Percentiles rank a stretch among this genome's conserved stretches.
Evolutionary conservation across 129 eudicot genomes (phyloP).

Genomic region (Escallonia rubra): DNA sequence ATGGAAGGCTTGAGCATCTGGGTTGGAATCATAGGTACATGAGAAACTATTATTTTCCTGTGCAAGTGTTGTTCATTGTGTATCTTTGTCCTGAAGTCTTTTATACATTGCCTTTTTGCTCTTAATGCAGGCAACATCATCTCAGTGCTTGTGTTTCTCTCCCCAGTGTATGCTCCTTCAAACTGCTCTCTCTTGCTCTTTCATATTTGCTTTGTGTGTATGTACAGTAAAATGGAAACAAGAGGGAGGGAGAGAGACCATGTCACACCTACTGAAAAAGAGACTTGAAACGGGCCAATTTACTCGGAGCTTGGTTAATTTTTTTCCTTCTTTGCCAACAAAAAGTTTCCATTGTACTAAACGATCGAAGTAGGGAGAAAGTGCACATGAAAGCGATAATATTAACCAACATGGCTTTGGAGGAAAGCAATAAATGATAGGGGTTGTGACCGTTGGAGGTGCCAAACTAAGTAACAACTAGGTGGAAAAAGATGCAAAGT

Average conservation of each 20-base stretch:
- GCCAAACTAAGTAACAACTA: too few relatives aligned
- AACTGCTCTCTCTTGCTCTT: neutral
- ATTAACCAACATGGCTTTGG: too few relatives aligned
- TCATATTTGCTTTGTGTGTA: neutral
- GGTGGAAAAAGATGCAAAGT: too few relatives aligned
- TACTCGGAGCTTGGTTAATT: too few relatives aligned
- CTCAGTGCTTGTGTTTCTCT: slow-evolving; percentile 34
- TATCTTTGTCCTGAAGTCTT: neutral
- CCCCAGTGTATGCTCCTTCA: slow-evolving; percentile 31
- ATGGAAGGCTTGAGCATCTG: slow-evolving; percentile 25
- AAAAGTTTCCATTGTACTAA: too few relatives aligned
- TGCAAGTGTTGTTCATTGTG: neutral
- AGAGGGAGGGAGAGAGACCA: neutral
- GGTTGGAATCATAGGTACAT: slow-evolving; percentile 27
- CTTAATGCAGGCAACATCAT: slow-evolving; percentile 36
- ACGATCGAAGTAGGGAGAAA: too few relatives aligned
- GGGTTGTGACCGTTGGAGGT: too few relatives aligned
- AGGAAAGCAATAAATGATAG: too few relatives aligned
- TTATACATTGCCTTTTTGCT: neutral
- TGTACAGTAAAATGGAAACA: neutral
- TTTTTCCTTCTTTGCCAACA: too few relatives aligned
- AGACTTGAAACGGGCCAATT: too few relatives aligned
- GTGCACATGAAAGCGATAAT: too few relatives aligned
- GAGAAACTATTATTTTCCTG: neutral
- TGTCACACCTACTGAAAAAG: neutral